These are phyloP conservation scores for Boletus mariae DNA, from an alignment of 1,284 basidiomycete species.

Conservation along the genomic window DNA sequence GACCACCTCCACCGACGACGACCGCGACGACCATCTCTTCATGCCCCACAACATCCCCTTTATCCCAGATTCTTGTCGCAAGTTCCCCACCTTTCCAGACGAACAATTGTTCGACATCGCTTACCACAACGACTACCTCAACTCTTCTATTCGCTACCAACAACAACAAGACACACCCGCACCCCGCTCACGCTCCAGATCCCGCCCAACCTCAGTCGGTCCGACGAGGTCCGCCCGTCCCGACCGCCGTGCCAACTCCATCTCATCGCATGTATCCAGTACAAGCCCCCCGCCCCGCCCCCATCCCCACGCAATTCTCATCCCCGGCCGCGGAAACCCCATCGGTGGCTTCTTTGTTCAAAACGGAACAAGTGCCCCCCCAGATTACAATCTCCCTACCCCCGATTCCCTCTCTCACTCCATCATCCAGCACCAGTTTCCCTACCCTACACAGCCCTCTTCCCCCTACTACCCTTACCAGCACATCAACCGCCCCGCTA, in stretches of 20 bases:
- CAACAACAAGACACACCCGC: constrained; percentile 39
- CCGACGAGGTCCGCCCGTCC: constrained; percentile 46
- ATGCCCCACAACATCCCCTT: constrained; percentile 30
- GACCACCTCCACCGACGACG: constrained; percentile 33
- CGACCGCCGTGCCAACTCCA: constrained; percentile 46
- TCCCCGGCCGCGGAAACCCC: constrained; percentile 40
- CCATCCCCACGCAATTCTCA: constrained; percentile 53
- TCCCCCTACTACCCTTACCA: constrained; percentile 26
- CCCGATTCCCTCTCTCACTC: constrained; percentile 34
- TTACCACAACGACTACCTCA: constrained; percentile 33
- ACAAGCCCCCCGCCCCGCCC: constrained; percentile 43
- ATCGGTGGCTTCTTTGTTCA: constrained; percentile 36
- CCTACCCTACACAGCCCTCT: constrained; percentile 24
- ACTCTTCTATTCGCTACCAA: constrained; percentile 53
- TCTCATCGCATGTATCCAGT: constrained; percentile 47
- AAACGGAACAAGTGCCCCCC: constrained; percentile 19
- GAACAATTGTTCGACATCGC: constrained; percentile 64
- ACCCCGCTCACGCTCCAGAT: constrained; percentile 47
- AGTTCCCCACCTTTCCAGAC: constrained; percentile 49
- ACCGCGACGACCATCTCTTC: constrained; percentile 36
- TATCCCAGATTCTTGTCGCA: constrained; percentile 50
- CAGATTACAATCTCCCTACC: constrained; percentile 34
- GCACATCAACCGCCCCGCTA: constrained; percentile 13
- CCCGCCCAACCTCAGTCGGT: constrained; percentile 42
- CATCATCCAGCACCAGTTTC: constrained; percentile 25